A percentile compares a stretch with the other conserved stretches of the same genome.
phyloP scores from a whole-genome alignment of 2,329 filamentous ascomycete genomes.

The Microsporum audouinii region DNA sequence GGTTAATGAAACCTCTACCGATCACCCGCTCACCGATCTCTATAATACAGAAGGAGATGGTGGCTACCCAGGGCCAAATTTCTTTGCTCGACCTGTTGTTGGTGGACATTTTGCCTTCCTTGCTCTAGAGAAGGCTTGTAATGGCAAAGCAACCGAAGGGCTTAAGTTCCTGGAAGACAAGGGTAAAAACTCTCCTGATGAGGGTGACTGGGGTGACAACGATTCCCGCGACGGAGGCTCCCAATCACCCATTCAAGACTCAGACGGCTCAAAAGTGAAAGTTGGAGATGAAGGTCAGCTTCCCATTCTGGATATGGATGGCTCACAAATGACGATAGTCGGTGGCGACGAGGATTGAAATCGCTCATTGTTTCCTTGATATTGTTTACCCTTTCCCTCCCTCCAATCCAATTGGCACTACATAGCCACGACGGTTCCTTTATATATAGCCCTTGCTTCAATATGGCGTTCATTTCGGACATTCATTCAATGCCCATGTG shows the following conservation, averaged over 20 bases:
- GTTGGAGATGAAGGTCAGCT: background rate
- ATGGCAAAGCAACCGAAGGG: conserved; percentile 51
- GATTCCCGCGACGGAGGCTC: background rate
- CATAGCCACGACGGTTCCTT: background rate
- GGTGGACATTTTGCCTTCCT: conserved; percentile 79
- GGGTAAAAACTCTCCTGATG: conserved; percentile 11
- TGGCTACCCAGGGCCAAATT: conserved; percentile 60
- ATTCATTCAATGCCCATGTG: background rate
- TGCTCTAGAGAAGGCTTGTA: conserved; percentile 69
- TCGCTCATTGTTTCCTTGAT: background rate
- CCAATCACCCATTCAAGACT: background rate
- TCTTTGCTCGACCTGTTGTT: conserved; percentile 73
- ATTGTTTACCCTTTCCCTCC: background rate
- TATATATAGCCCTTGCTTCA: background rate
- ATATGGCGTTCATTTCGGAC: background rate
- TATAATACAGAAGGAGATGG: conserved; percentile 70
- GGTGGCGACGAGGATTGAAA: background rate
- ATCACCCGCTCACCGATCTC: conserved; percentile 68
- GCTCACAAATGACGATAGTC: background rate
- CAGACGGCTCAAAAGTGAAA: conserved; percentile 7
- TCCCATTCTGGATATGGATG: background rate
- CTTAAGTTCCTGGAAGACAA: conserved; percentile 37
- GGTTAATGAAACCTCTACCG: conserved; percentile 72
- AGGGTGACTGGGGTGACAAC: background rate
- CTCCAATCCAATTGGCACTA: background rate